These are phyloP conservation scores for Lactuca sativa DNA, from an alignment of 129 eudicot species.

Conservation along the genomic window DNA sequence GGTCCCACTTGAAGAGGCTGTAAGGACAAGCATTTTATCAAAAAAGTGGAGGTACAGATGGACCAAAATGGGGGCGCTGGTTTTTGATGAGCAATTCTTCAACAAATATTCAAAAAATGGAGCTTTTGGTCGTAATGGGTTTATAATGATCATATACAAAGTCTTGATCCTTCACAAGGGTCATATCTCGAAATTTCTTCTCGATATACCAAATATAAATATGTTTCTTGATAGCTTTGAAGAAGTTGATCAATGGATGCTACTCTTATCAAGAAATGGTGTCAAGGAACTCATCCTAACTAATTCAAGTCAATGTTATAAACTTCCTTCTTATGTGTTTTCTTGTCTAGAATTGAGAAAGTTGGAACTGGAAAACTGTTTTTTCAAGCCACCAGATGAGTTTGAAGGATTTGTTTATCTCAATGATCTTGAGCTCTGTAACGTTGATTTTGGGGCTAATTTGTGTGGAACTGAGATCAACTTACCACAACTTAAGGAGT, in stretches of 20 bases:
- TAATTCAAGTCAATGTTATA: neutral
- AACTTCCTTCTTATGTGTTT: constrained; percentile 4
- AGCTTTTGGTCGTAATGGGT: neutral
- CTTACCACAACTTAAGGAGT: constrained; percentile 15
- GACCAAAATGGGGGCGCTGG: constrained; percentile 5
- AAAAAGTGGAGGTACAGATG: neutral
- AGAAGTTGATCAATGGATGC: constrained; percentile 1
- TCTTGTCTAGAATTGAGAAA: neutral
- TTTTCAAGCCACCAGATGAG: constrained; percentile 15
- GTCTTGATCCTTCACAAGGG: too few species aligned
- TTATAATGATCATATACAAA: constrained; percentile 3
- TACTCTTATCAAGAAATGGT: constrained; percentile 4
- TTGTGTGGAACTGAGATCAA: neutral
- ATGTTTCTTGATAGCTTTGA: too few species aligned
- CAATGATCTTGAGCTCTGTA: neutral
- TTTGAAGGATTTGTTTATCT: constrained; percentile 20
- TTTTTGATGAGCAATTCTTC: neutral
- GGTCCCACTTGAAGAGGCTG: too few species aligned
- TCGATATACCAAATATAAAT: neutral
- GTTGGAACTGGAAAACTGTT: neutral
- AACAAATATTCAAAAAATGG: neutral
- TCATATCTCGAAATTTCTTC: neutral
- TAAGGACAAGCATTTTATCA: too few species aligned
- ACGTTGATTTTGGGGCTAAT: constrained; percentile 6
- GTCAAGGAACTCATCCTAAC: neutral